These are phyloP conservation scores for Chrysoporthe austroafricana DNA, from an alignment of 2,329 filamentous ascomycete species.

Conservation along the genomic window DNA sequence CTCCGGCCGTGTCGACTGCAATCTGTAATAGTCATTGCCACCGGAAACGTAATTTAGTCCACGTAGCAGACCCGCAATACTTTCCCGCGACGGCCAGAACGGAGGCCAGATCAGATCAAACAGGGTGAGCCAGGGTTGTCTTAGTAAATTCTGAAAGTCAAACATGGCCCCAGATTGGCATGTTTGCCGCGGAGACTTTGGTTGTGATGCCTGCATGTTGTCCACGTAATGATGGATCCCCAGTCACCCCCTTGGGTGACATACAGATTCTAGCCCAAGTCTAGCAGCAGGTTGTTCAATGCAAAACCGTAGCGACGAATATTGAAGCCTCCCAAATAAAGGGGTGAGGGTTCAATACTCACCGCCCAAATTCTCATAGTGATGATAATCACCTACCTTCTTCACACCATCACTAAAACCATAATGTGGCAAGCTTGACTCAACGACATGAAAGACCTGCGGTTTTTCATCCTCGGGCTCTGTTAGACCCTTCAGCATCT, in stretches of 20 bases:
- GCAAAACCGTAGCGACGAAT: slow-evolving; percentile 36
- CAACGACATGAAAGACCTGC: slow-evolving; percentile 51
- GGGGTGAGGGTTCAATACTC: not conserved
- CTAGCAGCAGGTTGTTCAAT: slow-evolving; percentile 44
- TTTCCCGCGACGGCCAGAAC: slow-evolving; percentile 63
- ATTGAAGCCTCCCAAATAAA: slow-evolving; percentile 39
- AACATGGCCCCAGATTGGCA: slow-evolving; percentile 60
- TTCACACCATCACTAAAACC: slow-evolving; percentile 41
- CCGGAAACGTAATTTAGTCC: not conserved
- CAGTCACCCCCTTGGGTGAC: slow-evolving; percentile 70
- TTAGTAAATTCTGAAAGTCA: slow-evolving; percentile 65
- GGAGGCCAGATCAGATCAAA: slow-evolving; percentile 52
- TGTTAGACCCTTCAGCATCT: slow-evolving; percentile 40
- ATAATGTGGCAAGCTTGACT: slow-evolving; percentile 48
- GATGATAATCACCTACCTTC: not conserved
- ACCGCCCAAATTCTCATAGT: not conserved
- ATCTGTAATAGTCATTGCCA: slow-evolving; percentile 55
- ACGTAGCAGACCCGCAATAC: not conserved
- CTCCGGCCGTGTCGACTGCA: slow-evolving; percentile 66
- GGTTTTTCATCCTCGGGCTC: slow-evolving; percentile 31
- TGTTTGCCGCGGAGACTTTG: slow-evolving; percentile 61
- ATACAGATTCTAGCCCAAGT: slow-evolving; percentile 43
- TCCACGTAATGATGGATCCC: slow-evolving; percentile 68
- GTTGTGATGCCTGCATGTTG: slow-evolving; percentile 63
- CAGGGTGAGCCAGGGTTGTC: slow-evolving; percentile 48